Conservation (phyloP, 106 monocot species). For the Dendrobium nobile region DNA sequence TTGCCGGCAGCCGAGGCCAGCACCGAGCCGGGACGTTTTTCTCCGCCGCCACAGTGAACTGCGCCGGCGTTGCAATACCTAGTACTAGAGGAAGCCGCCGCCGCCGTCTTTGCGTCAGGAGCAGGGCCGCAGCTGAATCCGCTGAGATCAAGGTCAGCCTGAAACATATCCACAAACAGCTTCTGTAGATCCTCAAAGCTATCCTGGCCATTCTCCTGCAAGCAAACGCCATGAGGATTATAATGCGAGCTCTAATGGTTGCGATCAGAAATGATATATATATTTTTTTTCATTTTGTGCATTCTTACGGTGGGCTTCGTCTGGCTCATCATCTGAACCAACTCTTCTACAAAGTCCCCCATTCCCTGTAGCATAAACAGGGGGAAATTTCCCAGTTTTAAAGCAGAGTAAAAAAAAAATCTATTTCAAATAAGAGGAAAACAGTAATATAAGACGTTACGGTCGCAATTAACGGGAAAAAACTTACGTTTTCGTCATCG, state of each 20-base stretch:
- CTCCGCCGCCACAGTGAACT: neutral
- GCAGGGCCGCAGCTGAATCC: neutral
- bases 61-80: neutral
- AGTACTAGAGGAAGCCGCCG: neutral
- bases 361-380: conserved; percentile 38
- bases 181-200: conserved; percentile 81
- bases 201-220: conserved; percentile 31
- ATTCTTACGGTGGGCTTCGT: conserved; percentile 37
- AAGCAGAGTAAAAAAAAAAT: conserved; percentile 5
- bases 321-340: conserved; percentile 88
- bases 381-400: neutral
- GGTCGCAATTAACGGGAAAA: neutral
- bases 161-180: conserved; percentile 78
- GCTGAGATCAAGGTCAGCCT: conserved; percentile 34
- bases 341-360: conserved; percentile 77
- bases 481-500: conserved; percentile 45
- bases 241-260: neutral
- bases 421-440: neutral
- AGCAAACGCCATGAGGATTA: neutral
- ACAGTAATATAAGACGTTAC: neutral
- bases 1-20: conserved; percentile 24
- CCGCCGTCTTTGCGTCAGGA: neutral
- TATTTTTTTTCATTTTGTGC: neutral
- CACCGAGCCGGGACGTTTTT: conserved; percentile 33
- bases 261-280: neutral